Conservation (phyloP, 2,329 filamentous ascomycete genomes). For the Nakataea oryzae region DNA sequence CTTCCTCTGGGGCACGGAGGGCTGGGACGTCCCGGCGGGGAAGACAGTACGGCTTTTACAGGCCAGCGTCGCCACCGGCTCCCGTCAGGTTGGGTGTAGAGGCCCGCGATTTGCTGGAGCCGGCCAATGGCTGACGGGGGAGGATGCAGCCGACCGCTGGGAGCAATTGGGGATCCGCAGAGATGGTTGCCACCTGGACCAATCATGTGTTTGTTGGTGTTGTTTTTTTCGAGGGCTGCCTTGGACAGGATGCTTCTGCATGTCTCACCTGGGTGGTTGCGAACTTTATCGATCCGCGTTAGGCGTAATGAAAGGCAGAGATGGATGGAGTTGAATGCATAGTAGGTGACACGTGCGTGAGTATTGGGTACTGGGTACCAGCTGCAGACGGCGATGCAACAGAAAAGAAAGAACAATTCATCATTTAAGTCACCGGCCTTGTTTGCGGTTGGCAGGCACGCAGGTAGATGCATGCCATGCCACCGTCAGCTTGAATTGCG, state of each 20-base stretch:
- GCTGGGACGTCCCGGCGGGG: too few species aligned
- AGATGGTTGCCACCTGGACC: neutral
- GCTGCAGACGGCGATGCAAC: neutral
- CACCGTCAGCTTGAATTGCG: neutral
- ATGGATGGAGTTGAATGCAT: too few species aligned
- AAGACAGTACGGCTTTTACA: too few species aligned
- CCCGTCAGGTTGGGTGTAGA: neutral
- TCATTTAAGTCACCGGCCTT: neutral
- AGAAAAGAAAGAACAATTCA: neutral
- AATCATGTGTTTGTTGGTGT: neutral
- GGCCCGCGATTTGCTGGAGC: neutral
- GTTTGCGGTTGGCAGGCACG: neutral
- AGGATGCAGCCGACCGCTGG: neutral
- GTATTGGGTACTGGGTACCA: neutral
- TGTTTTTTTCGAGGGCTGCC: too few species aligned
- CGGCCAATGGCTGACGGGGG: neutral
- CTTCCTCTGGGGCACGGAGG: neutral
- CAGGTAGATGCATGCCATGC: neutral
- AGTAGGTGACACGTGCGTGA: too few species aligned
- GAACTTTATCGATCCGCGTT: too few species aligned
- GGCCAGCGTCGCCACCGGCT: too few species aligned
- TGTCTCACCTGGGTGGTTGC: too few species aligned
- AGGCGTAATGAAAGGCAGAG: neutral
- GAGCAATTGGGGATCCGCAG: too few species aligned
- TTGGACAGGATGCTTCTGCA: too few species aligned